Percentiles rank a stretch among this genome's conserved stretches.
These are phyloP conservation scores for Articulospora tetracladia DNA, from an alignment of 495 filamentous ascomycete species.

Conservation along the genomic window DNA sequence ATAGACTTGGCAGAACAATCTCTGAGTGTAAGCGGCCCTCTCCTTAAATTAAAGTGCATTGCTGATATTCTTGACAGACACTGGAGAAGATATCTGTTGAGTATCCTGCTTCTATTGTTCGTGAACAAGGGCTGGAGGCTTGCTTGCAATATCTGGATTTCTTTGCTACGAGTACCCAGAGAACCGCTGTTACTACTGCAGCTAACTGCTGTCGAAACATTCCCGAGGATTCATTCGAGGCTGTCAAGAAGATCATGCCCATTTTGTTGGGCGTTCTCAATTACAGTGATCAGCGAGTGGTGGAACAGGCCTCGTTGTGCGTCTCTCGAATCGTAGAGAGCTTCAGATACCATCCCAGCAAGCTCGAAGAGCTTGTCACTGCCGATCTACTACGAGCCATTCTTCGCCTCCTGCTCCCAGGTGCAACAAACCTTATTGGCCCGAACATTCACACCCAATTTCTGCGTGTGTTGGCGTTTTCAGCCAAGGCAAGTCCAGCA, in stretches of 20 bases:
- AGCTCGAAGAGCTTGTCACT: constrained; percentile 88
- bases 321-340: constrained; percentile 97
- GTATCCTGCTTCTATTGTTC: constrained; percentile 92
- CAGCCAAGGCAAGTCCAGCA: constrained; percentile 79
- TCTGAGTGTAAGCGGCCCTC: constrained; percentile 61
- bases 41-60: background rate
- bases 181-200: constrained; percentile 93
- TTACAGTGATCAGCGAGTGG: constrained; percentile 92
- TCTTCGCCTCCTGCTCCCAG: constrained; percentile 85
- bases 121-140: constrained; percentile 90
- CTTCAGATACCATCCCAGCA: constrained; percentile 81
- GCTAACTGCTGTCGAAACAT: constrained; percentile 98
- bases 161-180: constrained; percentile 94
- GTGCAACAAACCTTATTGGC: constrained; percentile 93
- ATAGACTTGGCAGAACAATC: constrained; percentile 98
- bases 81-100: constrained; percentile 97
- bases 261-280: constrained; percentile 83
- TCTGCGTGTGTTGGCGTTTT: constrained; percentile 82
- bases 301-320: constrained; percentile 94
- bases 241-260: constrained; percentile 91
- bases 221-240: constrained; percentile 84
- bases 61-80: constrained; percentile 51
- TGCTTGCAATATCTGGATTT: constrained; percentile 95
- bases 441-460: constrained; percentile 97
- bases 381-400: constrained; percentile 82